Base-by-base conservation (phyloP, 2,329 filamentous ascomycete genomes). In the Saccharata proteae region DNA sequence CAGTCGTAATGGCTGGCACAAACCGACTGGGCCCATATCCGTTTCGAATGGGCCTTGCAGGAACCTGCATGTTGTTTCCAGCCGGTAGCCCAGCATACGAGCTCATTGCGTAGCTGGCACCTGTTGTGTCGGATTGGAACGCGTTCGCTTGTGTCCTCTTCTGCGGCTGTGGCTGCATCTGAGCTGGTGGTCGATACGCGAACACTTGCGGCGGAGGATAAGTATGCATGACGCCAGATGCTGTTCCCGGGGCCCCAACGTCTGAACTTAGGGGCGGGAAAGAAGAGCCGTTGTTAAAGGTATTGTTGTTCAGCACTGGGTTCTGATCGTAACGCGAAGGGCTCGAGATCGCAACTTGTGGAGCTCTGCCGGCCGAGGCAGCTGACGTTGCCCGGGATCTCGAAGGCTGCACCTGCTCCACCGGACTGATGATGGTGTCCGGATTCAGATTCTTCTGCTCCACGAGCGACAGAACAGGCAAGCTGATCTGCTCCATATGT, bases 401-500 rank as follows among this genome's bases (percentile, higher is more conserved):
- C 11, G 30, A 25, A 17, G n/a, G 6, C 17, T 21, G 22, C 8
- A 23, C 9, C 33, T 54, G 52, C 7, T 55, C 49, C 4, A 57
- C 47, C 6, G 54, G 52, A 22, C 51, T 55, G 30, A 55, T 53
- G 27, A 55, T 48, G 6, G 51, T 52, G 29, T 55, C 51, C 6
- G 48, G 51, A 23, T 49, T 50, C 16, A 57, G 44, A 8, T 52
- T 46, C 35, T 56, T 58, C 29, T 55, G 47, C 20, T 58, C 51
- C 3, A 59, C 52, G 16, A 60, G 44, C 5, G 49, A 43, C 9
- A 93, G 62, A 18, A 93, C 72, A 0, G 86, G 85, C 48, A 93
- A 70, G 45, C 81, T 82, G 48, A 93, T 80, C 42, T 84, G 76
- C 54, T 93, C 84, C 84, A 94, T 90, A 52, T 94, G 86, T 54